Evolutionary conservation across 306 rosid species (phyloP), one percentile per base, ranked within the genome.

Genomic region (Cucurbita ficifolia): DNA sequence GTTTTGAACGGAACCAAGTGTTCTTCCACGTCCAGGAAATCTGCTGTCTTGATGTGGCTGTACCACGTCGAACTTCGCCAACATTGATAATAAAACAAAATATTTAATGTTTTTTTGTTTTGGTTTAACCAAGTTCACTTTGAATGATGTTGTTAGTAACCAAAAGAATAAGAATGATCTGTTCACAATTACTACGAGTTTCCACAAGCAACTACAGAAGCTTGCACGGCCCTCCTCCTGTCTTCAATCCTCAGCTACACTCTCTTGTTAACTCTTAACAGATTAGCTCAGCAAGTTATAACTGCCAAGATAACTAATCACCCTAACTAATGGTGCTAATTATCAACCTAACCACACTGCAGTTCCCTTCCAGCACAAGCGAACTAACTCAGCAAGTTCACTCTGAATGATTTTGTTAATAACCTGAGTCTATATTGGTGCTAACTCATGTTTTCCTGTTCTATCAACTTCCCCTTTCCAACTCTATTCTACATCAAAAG

Each of bases 1-100:
- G 81, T 79, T 85, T 77, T 74, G 90, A 79, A 18, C 73, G 70
- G 87, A 53, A 74, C 88, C 81, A 42, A 91, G 95, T n/a, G 92
- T 64, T 86, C 97, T 94, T 83, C 86, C 97, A 73, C 63, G 78
- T 76, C 99, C 99, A 36, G 96, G 97, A 87, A 94, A 94, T 79
- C 90, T 86, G 75, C 75, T 54, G 73, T 90, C 92, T 69, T 78
- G 80, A 36, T 65, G 79, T 77, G 89, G 63, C 89, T 88, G 88
- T 83, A 81, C 69, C 71, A 53, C 12, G 51, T 78, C 74, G 11
- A 60, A 21, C 46, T 72, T 70, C 56, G 43, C 57, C 57, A 52
- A 54, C 46, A 74, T 51, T 70, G n/a, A 60, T 53, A 56, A 80
- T 45, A 43, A 50, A 43, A 10, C 18, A 21, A 65, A 43, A 64